Evolutionary conservation across 2,329 filamentous ascomycete genomes (phyloP).

Genomic region (Macroventuria anomochaeta): DNA sequence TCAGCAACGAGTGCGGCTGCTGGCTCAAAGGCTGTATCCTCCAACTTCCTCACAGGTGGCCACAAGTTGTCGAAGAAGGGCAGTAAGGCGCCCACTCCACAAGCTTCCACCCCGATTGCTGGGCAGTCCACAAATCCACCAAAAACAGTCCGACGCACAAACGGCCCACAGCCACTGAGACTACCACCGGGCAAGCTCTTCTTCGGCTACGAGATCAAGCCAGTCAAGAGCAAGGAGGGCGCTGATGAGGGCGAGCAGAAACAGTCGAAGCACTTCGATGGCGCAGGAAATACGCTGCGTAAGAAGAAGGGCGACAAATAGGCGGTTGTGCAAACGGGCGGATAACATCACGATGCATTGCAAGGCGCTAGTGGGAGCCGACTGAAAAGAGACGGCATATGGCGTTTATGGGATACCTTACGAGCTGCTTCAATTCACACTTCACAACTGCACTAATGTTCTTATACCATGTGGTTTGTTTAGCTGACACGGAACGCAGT

Average conservation of each 20-base stretch:
- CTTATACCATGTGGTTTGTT: neutral
- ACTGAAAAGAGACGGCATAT: conserved; percentile 6
- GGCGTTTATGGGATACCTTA: conserved; percentile 16
- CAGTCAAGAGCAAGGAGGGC: conserved; percentile 77
- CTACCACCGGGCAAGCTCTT: conserved; percentile 90
- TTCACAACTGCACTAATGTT: neutral
- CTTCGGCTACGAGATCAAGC: conserved; percentile 93
- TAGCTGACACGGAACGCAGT: neutral
- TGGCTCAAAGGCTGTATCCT: conserved; percentile 68
- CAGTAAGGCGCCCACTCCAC: conserved; percentile 73
- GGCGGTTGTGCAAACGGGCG: neutral
- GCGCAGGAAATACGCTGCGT: conserved; percentile 80
- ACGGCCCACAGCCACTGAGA: conserved; percentile 85
- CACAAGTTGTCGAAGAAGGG: conserved; percentile 87
- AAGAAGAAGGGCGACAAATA: conserved; percentile 70
- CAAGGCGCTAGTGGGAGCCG: conserved; percentile 31
- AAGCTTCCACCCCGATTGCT: conserved; percentile 66
- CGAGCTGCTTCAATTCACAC: conserved; percentile 4
- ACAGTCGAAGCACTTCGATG: conserved; percentile 72
- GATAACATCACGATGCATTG: conserved; percentile 12
- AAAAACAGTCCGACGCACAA: conserved; percentile 60
- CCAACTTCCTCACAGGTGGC: conserved; percentile 80
- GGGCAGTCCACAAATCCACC: conserved; percentile 56
- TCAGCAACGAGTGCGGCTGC: conserved; percentile 69
- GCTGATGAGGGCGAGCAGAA: conserved; percentile 65